Percentiles rank a stretch among this genome's conserved stretches.
Evolutionary conservation across 805 yeast genomes (phyloP).

Genomic region (Candida incommunis): DNA sequence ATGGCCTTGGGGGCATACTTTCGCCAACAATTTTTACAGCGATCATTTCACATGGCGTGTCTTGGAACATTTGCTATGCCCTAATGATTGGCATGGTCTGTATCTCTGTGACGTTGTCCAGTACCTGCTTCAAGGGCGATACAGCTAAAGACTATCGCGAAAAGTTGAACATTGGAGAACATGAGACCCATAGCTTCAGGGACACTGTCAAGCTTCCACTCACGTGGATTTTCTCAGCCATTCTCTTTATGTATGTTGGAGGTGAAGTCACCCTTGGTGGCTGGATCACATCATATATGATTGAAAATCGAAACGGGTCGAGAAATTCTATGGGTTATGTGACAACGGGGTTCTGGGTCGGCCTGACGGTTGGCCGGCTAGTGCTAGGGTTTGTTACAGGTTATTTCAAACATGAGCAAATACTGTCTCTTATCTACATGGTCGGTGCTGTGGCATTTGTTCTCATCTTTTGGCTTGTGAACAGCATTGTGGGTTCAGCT

Average conservation of each 20-base stretch:
- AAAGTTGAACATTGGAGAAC: neutral
- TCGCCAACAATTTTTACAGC: constrained; percentile 8
- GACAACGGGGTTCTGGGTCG: constrained; percentile 61
- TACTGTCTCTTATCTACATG: constrained; percentile 26
- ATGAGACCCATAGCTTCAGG: neutral
- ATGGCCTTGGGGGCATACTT: constrained; percentile 17
- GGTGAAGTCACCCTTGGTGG: constrained; percentile 57
- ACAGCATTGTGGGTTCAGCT: constrained; percentile 31
- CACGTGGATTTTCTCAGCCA: constrained; percentile 33
- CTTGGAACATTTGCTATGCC: neutral
- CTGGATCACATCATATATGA: constrained; percentile 53
- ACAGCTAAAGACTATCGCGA: neutral
- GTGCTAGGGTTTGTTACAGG: constrained; percentile 28
- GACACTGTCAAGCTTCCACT: neutral
- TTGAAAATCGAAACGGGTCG: constrained; percentile 37
- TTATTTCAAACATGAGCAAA: constrained; percentile 10
- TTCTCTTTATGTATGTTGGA: constrained; percentile 51
- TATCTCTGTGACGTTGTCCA: neutral
- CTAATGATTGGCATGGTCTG: neutral
- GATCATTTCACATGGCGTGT: neutral
- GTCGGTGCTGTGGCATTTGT: constrained; percentile 25
- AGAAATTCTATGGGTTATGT: constrained; percentile 40
- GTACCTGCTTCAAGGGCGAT: neutral
- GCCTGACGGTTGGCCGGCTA: constrained; percentile 51
- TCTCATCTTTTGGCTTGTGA: constrained; percentile 35